Conservation (phyloP, 768 basidiomycete genomes). For the Tephrocybe rancida region DNA sequence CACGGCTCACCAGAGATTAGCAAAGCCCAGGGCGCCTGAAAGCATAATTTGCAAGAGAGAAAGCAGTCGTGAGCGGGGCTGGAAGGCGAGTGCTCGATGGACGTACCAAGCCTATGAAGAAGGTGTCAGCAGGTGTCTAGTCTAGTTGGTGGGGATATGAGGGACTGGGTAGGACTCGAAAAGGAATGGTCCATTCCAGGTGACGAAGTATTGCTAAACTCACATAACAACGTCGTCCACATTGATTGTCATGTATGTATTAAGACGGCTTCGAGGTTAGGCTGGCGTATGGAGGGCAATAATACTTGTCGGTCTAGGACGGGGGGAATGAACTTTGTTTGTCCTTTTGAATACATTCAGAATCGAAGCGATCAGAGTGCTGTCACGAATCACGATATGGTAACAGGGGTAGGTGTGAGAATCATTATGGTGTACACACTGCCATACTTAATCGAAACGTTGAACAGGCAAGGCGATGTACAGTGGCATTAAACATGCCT, state of each 20-base stretch:
- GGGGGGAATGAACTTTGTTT: no score
- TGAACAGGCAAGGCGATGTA: neutral
- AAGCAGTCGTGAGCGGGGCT: neutral
- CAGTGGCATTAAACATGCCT: conserved; percentile 1
- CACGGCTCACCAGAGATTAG: conserved; percentile 17
- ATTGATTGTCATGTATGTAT: neutral
- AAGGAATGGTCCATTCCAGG: neutral
- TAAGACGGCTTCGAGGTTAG: no score
- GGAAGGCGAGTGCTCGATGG: neutral
- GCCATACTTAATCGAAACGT: neutral
- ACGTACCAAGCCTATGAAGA: conserved; percentile 4
- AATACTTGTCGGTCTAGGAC: no score
- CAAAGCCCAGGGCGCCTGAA: conserved; percentile 7
- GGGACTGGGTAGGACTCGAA: neutral
- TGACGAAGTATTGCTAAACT: neutral
- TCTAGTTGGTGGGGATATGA: no score
- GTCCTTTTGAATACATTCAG: no score
- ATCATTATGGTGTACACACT: no score
- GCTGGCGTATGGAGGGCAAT: no score
- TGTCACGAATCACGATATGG: no score
- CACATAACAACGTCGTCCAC: conserved; percentile 4
- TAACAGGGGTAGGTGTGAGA: no score
- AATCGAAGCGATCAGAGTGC: no score
- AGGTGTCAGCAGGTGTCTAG: neutral
- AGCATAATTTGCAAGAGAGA: neutral